These are phyloP conservation scores for Berkeleyomyces rouxiae DNA, from an alignment of 2,329 filamentous ascomycete species.

Conservation along the genomic window DNA sequence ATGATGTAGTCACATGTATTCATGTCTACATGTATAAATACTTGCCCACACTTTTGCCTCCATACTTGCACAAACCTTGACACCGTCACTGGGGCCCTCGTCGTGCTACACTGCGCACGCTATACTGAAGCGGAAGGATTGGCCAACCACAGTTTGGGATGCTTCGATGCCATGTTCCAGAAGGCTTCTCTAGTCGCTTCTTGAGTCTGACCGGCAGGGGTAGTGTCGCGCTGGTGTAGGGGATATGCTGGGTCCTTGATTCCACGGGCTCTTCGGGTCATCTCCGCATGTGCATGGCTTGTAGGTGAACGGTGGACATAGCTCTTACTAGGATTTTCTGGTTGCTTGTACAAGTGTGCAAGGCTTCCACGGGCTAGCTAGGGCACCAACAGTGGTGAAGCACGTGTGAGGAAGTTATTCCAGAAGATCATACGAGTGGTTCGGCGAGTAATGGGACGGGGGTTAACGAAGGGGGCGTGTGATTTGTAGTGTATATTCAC, in stretches of 20 bases:
- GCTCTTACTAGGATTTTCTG: slow-evolving; percentile 2
- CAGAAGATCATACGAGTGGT: slow-evolving; percentile 2
- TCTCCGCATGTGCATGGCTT: neutral
- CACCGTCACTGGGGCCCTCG: too few species aligned
- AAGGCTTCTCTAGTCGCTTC: neutral
- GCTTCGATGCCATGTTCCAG: slow-evolving; percentile 9
- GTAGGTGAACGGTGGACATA: slow-evolving; percentile 2
- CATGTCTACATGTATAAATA: too few species aligned
- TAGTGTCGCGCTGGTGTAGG: neutral
- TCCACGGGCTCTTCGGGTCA: neutral
- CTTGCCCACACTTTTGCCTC: too few species aligned
- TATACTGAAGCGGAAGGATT: neutral
- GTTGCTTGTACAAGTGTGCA: neutral
- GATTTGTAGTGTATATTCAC: neutral
- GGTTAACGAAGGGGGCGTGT: neutral
- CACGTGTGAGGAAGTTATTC: slow-evolving; percentile 1
- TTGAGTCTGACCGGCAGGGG: neutral
- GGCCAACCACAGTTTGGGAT: neutral
- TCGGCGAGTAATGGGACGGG: neutral
- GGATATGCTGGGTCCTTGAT: neutral
- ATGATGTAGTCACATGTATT: too few species aligned
- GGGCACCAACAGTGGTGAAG: neutral
- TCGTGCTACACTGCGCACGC: neutral
- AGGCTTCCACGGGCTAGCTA: neutral
- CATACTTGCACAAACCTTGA: too few species aligned